Evolutionary conservation across 208 protist species (phyloP).

Genomic region (Balamuthia mandrillaris): DNA sequence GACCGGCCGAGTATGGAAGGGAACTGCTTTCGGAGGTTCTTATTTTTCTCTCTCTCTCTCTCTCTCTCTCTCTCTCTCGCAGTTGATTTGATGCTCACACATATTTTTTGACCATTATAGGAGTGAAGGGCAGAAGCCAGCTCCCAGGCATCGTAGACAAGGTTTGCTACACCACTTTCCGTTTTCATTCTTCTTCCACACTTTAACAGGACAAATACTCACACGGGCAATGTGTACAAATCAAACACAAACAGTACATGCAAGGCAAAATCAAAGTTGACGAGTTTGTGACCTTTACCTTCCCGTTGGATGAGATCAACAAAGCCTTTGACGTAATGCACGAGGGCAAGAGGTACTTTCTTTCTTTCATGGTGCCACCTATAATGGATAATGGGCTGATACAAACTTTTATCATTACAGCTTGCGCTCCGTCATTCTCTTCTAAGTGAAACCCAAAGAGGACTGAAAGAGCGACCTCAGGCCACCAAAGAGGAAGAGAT

Average conservation of each 20-base stretch:
- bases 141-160: slow-evolving; percentile 65
- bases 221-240: neutral
- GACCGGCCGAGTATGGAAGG: slow-evolving; percentile 77
- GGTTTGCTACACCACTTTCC: neutral
- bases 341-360: slow-evolving; percentile 58
- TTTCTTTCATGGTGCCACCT: too few relatives aligned
- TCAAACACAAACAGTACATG: slow-evolving; percentile 47
- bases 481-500: too few relatives aligned
- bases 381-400: too few relatives aligned
- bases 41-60: too few relatives aligned
- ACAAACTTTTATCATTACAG: too few relatives aligned
- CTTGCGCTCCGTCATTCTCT: too few relatives aligned
- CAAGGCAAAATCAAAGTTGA: slow-evolving; percentile 71
- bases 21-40: slow-evolving; percentile 82
- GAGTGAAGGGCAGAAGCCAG: slow-evolving; percentile 64
- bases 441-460: too few relatives aligned
- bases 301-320: slow-evolving; percentile 61
- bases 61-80: too few relatives aligned
- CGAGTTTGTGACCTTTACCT: slow-evolving; percentile 66
- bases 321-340: slow-evolving; percentile 61
- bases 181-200: neutral
- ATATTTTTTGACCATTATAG: too few relatives aligned
- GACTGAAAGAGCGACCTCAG: too few relatives aligned
- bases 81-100: too few relatives aligned
- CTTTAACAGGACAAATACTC: neutral